Evolutionary conservation across 2,329 filamentous ascomycete species (phyloP), one percentile per base, ranked within the genome.

Genomic region (Neurospora sp.): DNA sequence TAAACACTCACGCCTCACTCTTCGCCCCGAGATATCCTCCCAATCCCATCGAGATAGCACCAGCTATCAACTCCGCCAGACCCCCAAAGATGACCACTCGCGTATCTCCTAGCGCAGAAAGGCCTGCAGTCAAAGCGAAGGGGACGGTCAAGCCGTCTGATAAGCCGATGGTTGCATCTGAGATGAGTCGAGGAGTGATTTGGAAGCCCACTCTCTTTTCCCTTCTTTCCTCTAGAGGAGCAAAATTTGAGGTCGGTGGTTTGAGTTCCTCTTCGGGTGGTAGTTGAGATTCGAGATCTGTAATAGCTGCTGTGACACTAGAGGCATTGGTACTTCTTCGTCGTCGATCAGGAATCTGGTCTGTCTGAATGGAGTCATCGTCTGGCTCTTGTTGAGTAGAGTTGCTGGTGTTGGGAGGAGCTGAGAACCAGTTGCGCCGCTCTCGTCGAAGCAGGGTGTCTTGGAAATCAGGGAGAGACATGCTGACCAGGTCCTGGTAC

Each of bases 61-160:
- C 90, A 1, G 89, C 89, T 76, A 91, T 89, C 68, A 92, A 83
- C 80, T 92, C 90, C 3, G 90, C 90, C 52, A 92, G 82, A 10
- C 90, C 91, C 57, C 88, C 90, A 71, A 89, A 87, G 67, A 94
- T 86, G 74, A 90, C 88, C 8, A 89, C 85, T 66, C 83, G 84
- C 66, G 87, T 88, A 76, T 87, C 83, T 19, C 87, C 87, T 67
- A 90, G 81, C 62, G 84, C 84, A 2, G 87, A 88, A 2, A 93
- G 82, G 17, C 91, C 91, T 0, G 91, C 90, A 0, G 90, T 92
- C 46, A 93, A 81, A 36, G 91, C 91, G 74, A 93, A 93, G 0
- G 91, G 91, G 0, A 93, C 91, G 0, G 91, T 93, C 73, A 93
- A 83, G 12, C 91, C 91, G 77, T 93, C 91, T 0, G 90, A 89